Percentiles rank a stretch among this genome's conserved stretches.
phyloP scores from a whole-genome alignment of 2,329 filamentous ascomycete genomes.

The Monilinia aucupariae region DNA sequence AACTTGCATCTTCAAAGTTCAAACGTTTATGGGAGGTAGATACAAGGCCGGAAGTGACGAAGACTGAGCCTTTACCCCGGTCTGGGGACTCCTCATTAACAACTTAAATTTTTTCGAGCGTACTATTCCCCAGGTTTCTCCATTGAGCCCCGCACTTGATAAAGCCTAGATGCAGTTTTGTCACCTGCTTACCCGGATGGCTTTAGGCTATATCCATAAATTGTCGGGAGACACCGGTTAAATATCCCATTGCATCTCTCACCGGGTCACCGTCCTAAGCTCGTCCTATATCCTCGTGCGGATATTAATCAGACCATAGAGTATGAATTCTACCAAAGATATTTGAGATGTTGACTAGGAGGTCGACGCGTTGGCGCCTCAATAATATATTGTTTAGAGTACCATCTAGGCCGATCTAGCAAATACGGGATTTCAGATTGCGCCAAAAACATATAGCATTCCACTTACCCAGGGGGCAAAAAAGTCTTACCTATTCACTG shows the following conservation, averaged over 20 bases:
- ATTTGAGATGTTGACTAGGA: neutral
- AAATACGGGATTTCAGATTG: neutral
- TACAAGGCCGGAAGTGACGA: neutral
- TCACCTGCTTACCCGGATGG: neutral
- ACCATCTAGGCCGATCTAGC: neutral
- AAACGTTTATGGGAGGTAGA: neutral
- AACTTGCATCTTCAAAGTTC: neutral
- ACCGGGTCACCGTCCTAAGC: slow-evolving; percentile 13
- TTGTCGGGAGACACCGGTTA: slow-evolving; percentile 6
- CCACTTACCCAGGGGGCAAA: neutral
- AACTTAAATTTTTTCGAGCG: neutral
- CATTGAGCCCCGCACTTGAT: slow-evolving; percentile 1
- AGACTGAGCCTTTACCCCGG: neutral
- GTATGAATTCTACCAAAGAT: neutral
- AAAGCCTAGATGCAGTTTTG: neutral
- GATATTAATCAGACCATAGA: neutral
- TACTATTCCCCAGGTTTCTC: slow-evolving; percentile 14
- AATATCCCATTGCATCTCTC: neutral
- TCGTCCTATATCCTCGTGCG: slow-evolving; percentile 11
- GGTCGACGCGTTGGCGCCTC: neutral
- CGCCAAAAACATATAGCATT: neutral
- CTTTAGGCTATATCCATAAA: slow-evolving; percentile 5
- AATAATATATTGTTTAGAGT: neutral
- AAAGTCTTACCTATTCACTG: neutral
- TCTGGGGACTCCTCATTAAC: slow-evolving; percentile 1